Evolutionary conservation across 805 yeast genomes (phyloP), one percentile per base, ranked within the genome.

Genomic region (Wickerhamomyces kurtzmanii): DNA sequence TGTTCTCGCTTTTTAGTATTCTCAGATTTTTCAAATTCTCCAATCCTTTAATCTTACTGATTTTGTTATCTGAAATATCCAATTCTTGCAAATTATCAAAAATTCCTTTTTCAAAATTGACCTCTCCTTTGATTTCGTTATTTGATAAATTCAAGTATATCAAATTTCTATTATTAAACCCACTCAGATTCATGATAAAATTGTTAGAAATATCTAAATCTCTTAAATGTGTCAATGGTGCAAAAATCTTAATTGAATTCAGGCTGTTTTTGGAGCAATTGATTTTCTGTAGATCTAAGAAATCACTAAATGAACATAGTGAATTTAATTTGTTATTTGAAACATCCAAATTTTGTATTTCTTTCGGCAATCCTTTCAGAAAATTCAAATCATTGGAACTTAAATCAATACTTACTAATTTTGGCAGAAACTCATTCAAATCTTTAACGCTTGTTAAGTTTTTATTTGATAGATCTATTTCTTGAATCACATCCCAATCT

Each of bases 381-480:
- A 31, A 43, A 1, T 45, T 33, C 12, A 47, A 19, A 8, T 23
- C 23, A 24, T 47, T 47, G 5, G 27, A 18, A 12, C 18, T 27
- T 8, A 40, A 25, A 12, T 33, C 30, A 5, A 47, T 23, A 1
- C 32, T 24, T 7, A 15, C 30, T 12, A 45, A 33, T 6, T 49
- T 47, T 2, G 75, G 75, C 19, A 67, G 37, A 27, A 65, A 57
- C 17, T 46, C 47, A 12, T 56, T 46, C 18, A 68, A 48, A 20
- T 61, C 63, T 27, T 56, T 54, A 5, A 66, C 46, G n/a, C 57
- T 59, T 3, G 47, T 40, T 12, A 69, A 42, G 8, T 40, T 45
- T 23, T 42, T 47, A 11, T 49, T 48, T 3, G 58, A 37, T 17
- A 68, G 31, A 20, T 51, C 41, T 14, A 68, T 49, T 3, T 42